Conservation (phyloP, 2,329 filamentous ascomycete species). For the Blastomyces gilchristii region DNA sequence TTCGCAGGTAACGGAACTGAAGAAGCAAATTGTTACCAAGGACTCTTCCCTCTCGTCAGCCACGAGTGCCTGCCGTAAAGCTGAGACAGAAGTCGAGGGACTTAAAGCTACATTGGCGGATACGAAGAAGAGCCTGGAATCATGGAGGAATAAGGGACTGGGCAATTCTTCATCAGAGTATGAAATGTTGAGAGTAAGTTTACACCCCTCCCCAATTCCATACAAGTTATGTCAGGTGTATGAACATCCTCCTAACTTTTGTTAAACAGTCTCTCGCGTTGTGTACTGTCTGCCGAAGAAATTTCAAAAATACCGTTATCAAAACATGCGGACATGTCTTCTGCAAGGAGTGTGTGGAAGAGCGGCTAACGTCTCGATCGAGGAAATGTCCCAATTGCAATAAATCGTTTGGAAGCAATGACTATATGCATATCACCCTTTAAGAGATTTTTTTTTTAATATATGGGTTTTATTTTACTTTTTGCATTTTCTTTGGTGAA, state of each 20-base stretch:
- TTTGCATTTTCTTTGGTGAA: slow-evolving; percentile 6
- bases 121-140: slow-evolving; percentile 70
- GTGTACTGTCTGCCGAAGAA: slow-evolving; percentile 83
- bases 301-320: slow-evolving; percentile 88
- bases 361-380: slow-evolving; percentile 78
- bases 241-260: slow-evolving; percentile 7
- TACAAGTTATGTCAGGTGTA: slow-evolving; percentile 12
- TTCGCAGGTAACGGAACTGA: slow-evolving; percentile 67
- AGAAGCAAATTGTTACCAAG: slow-evolving; percentile 61
- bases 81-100: slow-evolving; percentile 65
- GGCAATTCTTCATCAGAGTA: slow-evolving; percentile 74
- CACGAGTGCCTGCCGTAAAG: slow-evolving; percentile 49
- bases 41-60: slow-evolving; percentile 60
- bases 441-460: slow-evolving; percentile 15
- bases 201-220: not conserved
- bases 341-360: slow-evolving; percentile 81
- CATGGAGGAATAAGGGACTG: slow-evolving; percentile 71
- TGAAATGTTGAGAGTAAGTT: slow-evolving; percentile 73
- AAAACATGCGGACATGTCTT: slow-evolving; percentile 94
- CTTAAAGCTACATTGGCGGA: slow-evolving; percentile 67
- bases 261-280: slow-evolving; percentile 58
- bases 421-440: slow-evolving; percentile 60
- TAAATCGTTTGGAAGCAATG: slow-evolving; percentile 79
- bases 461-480: not conserved
- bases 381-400: slow-evolving; percentile 93